Percentiles rank a stretch among this genome's conserved stretches.
phyloP scores from a whole-genome alignment of 305 asterid genomes.

The Ajuga reptans region DNA sequence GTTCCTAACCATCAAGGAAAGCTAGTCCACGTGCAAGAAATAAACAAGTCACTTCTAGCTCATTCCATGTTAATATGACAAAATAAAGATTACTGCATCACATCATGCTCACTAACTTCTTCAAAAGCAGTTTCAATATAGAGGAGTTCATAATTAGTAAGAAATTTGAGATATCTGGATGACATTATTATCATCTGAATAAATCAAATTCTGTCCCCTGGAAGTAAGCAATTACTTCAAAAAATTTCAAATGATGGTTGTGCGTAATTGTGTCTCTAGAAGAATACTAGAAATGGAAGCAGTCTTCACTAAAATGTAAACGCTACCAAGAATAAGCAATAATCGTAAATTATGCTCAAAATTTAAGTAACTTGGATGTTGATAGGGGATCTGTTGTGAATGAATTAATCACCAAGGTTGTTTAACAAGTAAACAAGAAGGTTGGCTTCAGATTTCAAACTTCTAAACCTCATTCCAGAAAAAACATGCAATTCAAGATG shows the following conservation, averaged over 20 bases:
- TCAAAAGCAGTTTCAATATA: neutral
- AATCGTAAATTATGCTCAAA: neutral
- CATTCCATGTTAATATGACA: neutral
- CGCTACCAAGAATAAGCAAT: neutral
- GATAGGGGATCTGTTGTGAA: neutral
- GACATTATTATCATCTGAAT: neutral
- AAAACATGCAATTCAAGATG: constrained; percentile 16
- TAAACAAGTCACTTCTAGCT: neutral
- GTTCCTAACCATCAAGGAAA: neutral
- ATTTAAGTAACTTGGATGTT: neutral
- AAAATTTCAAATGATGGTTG: neutral
- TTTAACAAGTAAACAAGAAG: neutral
- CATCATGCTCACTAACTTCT: neutral
- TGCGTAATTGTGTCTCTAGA: neutral
- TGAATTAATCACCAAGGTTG: neutral
- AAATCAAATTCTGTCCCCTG: neutral
- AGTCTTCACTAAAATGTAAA: neutral
- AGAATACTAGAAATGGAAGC: neutral
- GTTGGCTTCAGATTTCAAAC: neutral
- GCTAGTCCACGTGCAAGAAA: neutral
- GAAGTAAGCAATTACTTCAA: neutral
- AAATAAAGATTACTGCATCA: constrained; percentile 1
- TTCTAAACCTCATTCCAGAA: constrained; percentile 19
- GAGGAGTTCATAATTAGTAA: neutral
- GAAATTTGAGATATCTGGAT: neutral